Conservation (phyloP, 1,284 basidiomycete species). For the Pseudozyma flocculosa region DNA sequence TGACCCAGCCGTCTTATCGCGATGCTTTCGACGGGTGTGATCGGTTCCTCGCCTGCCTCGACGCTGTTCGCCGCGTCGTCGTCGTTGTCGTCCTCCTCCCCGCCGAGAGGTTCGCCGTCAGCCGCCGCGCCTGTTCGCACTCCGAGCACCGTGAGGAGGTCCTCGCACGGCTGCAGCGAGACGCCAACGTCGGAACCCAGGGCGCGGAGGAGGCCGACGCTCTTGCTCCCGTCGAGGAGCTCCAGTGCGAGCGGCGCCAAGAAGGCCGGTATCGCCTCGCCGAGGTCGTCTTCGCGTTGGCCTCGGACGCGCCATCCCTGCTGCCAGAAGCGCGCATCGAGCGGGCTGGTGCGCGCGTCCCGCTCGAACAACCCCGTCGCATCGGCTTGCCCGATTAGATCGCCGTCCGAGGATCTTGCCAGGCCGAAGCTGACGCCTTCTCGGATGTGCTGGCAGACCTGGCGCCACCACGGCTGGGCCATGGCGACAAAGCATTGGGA, state of each 20-base stretch:
- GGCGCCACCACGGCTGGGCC: conserved; percentile 16
- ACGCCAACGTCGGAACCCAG: conserved; percentile 20
- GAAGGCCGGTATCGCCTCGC: conserved; percentile 15
- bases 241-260: conserved; percentile 18
- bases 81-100: background rate
- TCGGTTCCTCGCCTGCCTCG: no score
- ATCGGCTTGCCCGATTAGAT: no score
- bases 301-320: background rate
- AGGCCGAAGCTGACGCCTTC: conserved; percentile 24
- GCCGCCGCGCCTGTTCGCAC: no score
- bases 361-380: background rate
- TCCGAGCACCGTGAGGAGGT: background rate
- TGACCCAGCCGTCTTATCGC: no score
- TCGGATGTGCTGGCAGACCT: conserved; percentile 16
- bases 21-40: no score
- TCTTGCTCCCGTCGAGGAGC: conserved; percentile 25
- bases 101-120: conserved; percentile 1
- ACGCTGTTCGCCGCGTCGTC: background rate
- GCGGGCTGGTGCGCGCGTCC: background rate
- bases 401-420: background rate
- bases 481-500: background rate
- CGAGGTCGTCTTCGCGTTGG: background rate
- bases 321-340: background rate
- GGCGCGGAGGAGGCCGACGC: conserved; percentile 30
- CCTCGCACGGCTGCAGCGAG: conserved; percentile 1